Conservation (phyloP, 768 basidiomycete species). For the Lactarius vividus region DNA sequence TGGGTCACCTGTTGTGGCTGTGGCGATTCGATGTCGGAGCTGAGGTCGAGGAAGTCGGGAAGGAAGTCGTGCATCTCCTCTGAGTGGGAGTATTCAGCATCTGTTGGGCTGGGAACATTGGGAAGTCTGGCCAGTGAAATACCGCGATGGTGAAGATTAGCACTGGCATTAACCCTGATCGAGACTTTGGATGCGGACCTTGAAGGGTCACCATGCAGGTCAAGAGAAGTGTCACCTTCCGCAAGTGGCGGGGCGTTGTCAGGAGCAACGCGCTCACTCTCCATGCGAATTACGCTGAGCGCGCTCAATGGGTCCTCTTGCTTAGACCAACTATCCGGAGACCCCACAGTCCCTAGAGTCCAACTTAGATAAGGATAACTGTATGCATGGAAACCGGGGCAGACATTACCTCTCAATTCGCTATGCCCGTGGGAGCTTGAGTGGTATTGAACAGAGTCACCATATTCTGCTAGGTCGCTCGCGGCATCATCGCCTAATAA, state of each 20-base stretch:
- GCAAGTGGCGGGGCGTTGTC: neutral
- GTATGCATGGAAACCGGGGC: neutral
- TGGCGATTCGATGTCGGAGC: constrained; percentile 4
- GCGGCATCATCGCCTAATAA: constrained; percentile 11
- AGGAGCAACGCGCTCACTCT: constrained; percentile 1
- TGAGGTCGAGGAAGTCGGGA: constrained; percentile 27
- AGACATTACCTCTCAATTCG: neutral
- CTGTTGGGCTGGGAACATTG: neutral
- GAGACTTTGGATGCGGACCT: neutral
- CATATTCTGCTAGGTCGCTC: constrained; percentile 23
- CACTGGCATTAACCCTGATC: neutral
- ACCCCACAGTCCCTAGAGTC: neutral
- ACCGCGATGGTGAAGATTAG: neutral
- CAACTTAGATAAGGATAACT: neutral
- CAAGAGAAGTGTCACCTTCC: constrained; percentile 1
- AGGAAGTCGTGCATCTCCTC: constrained; percentile 22
- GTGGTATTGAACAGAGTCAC: constrained; percentile 4
- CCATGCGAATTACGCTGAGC: neutral
- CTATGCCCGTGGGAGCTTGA: neutral
- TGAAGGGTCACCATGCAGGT: neutral
- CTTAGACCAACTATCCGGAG: neutral
- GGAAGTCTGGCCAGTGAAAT: neutral
- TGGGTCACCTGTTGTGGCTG: neutral
- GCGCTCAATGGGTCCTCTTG: constrained; percentile 11
- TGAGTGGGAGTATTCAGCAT: neutral